Percentiles rank a stretch among this genome's conserved stretches.
phyloP scores from a whole-genome alignment of 2,329 filamentous ascomycete genomes.

The Monosporascus sp. region DNA sequence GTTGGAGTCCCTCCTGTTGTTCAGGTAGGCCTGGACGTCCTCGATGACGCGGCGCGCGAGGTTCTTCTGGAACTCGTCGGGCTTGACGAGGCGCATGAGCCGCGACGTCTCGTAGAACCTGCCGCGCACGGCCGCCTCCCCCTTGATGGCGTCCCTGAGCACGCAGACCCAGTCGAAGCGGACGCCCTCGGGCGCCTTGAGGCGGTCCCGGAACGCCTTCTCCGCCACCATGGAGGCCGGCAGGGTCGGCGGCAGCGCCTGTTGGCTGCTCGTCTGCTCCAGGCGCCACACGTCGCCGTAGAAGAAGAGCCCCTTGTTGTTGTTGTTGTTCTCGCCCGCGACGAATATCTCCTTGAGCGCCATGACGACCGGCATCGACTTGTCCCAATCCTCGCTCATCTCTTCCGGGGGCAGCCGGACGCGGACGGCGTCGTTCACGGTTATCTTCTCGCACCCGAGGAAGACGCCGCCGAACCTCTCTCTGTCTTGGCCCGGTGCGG shows the following conservation, averaged over 20 bases:
- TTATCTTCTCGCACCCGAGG: slow-evolving; percentile 46
- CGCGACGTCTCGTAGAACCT: slow-evolving; percentile 55
- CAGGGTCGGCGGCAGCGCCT: slow-evolving; percentile 1
- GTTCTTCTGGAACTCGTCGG: slow-evolving; percentile 31
- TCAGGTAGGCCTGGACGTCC: slow-evolving; percentile 45
- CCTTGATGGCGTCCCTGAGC: slow-evolving; percentile 20
- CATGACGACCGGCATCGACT: slow-evolving; percentile 26
- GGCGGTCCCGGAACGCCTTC: slow-evolving; percentile 24
- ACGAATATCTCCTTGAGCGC: slow-evolving; percentile 35
- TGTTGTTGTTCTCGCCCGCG: slow-evolving; percentile 3
- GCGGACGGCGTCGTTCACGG: slow-evolving; percentile 44
- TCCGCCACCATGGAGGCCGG: slow-evolving; percentile 21
- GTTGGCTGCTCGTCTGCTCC: slow-evolving; percentile 11
- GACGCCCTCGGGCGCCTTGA: slow-evolving; percentile 16
- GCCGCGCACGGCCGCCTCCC: slow-evolving; percentile 43
- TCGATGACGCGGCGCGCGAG: slow-evolving; percentile 35
- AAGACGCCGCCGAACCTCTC: slow-evolving; percentile 43
- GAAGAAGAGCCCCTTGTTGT: slow-evolving; percentile 17
- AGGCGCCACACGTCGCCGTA: slow-evolving; percentile 24
- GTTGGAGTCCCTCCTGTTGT: slow-evolving; percentile 46
- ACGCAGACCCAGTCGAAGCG: slow-evolving; percentile 29
- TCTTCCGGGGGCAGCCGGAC: slow-evolving; percentile 37
- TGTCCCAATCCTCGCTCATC: slow-evolving; percentile 26
- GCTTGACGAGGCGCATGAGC: slow-evolving; percentile 46
- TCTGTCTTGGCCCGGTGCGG: slow-evolving; percentile 24